Evolutionary conservation across 176 grass and related monocot species (phyloP).

Genomic region (Avena sativa): DNA sequence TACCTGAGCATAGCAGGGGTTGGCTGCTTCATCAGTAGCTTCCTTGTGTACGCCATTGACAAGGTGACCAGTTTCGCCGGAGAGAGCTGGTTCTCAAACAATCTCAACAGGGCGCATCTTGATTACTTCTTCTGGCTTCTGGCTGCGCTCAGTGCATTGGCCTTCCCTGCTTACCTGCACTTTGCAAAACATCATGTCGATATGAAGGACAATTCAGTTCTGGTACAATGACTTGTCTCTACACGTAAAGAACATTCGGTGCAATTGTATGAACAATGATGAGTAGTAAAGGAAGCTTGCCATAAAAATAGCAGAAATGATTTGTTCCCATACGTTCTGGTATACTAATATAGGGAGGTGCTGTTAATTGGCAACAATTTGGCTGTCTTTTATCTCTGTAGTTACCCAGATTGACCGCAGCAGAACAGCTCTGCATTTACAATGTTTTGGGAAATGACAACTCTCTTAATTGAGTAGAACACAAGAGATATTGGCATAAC

Average conservation of each 20-base stretch:
- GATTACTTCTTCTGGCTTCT: conserved; percentile 38
- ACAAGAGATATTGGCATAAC: no score
- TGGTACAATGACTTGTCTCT: neutral
- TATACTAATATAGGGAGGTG: neutral
- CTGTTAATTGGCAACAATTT: no score
- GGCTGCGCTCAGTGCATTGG: neutral
- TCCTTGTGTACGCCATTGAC: conserved; percentile 37
- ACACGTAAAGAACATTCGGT: neutral
- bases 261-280: neutral
- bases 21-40: conserved; percentile 42
- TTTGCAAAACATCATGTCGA: conserved; percentile 4
- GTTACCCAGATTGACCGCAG: no score
- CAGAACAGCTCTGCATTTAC: no score
- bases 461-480: no score
- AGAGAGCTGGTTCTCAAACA: conserved; percentile 38
- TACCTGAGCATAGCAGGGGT: conserved; percentile 28
- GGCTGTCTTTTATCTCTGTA: no score
- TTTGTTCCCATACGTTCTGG: neutral
- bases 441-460: no score
- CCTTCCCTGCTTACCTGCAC: conserved; percentile 5
- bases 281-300: neutral
- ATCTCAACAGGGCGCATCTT: conserved; percentile 23
- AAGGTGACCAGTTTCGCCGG: conserved; percentile 1
- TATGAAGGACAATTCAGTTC: conserved; percentile 17
- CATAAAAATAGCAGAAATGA: neutral